Base-by-base conservation (phyloP, 768 basidiomycete genomes). In the Lactifluus pinguis region DNA sequence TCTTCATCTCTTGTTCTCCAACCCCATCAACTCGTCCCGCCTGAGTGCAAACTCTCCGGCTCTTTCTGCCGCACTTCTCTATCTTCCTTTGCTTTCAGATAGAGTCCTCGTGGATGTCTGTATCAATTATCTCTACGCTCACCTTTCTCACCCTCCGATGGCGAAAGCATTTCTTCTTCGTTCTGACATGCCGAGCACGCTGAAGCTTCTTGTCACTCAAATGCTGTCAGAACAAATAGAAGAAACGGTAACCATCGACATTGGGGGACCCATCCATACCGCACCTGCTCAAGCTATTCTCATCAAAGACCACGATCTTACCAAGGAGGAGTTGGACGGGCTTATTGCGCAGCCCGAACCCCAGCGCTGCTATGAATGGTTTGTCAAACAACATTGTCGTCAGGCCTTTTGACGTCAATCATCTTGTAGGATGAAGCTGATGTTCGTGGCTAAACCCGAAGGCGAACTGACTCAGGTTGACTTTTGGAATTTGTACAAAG, bases 401-500 rank as follows among this genome's bases (percentile, higher is more conserved):
- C 11, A 38, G 3, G 30, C 15, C 38, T 29, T 25, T 49, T 41
- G 25, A 9, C 42, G 30, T 36, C 60, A n/a, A 65, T 38, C 49
- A 7, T 39, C 32, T 36, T 41, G 17, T 53, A 69, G 95, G 95
- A 95, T 99, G 89, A 85, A 83, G 69, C 73, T 79, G n/a, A 88
- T 92, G 79, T 98, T 95, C 67, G 79, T 87, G 15, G 77, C 85
- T 17, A 85, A 86, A 62, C 72, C 85, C 1, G 84, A 87, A 4
- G 83, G 87, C 4, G 89, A 94, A 68, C 76, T 98, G 49, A 93
- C 92, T 0, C 97, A 98, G 72, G 92, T 95, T 38, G 86, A 91
- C 57, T 92, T 99, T 68, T 99, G 95, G 95, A 92, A 83, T 59
- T 79, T 94, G 13, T 99, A 99, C 74, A 86, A 88, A 63, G 87